These are phyloP conservation scores for Pholiota adiposa DNA, from an alignment of 1,284 basidiomycete genomes.

Conservation along the genomic window DNA sequence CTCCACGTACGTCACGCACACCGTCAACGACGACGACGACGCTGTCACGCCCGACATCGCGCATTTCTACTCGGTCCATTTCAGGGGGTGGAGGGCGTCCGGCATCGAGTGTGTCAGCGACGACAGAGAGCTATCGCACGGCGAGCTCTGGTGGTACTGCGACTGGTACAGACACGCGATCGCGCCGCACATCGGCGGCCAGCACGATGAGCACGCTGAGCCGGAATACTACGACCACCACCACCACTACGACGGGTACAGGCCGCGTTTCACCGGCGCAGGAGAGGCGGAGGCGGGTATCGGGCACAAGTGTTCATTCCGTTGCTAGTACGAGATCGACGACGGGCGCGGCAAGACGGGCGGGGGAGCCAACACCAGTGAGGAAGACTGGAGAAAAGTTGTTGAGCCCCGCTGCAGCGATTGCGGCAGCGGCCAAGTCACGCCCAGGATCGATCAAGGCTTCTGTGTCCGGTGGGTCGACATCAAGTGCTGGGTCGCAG, in stretches of 20 bases:
- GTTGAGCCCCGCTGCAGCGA: slow-evolving; percentile 25
- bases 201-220: slow-evolving; percentile 28
- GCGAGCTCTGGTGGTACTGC: slow-evolving; percentile 36
- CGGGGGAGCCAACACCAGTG: slow-evolving; percentile 13
- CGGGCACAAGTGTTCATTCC: slow-evolving; percentile 22
- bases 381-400: slow-evolving; percentile 27
- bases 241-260: background rate
- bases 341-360: slow-evolving; percentile 8
- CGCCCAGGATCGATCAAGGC: slow-evolving; percentile 11
- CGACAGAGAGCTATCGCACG: slow-evolving; percentile 60
- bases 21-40: slow-evolving; percentile 4
- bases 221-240: background rate
- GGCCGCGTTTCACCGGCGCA: slow-evolving; percentile 16
- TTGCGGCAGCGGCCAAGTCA: slow-evolving; percentile 3
- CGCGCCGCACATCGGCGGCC: slow-evolving; percentile 32
- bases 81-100: slow-evolving; percentile 19
- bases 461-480: background rate
- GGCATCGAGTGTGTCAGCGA: slow-evolving; percentile 28
- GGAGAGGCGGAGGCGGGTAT: slow-evolving; percentile 24
- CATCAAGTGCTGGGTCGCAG: slow-evolving; percentile 6
- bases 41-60: slow-evolving; percentile 44
- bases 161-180: slow-evolving; percentile 19
- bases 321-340: slow-evolving; percentile 23
- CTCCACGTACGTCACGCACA: background rate
- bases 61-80: slow-evolving; percentile 32